Base-by-base conservation (phyloP, 1,139 yeast genomes). In the Candida buenavistaensis region DNA sequence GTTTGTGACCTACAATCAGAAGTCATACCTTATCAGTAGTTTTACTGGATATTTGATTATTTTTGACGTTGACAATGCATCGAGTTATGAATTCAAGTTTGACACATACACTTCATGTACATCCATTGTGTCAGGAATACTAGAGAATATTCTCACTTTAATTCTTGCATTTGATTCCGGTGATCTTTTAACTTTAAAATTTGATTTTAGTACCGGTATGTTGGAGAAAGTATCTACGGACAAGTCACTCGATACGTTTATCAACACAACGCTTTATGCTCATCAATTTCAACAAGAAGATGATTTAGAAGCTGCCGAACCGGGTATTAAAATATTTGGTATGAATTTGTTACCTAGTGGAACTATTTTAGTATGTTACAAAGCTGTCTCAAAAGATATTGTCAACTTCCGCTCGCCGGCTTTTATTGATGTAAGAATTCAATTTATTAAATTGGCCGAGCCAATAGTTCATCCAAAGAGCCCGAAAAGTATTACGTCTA, bases 391-490 rank as follows among this genome's bases (percentile, higher is more conserved):
- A 1, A 59, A 54, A 29, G 54, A 62, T 37, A 52, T 53, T 3
- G 35, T 66, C 12, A 53, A 57, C 33, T 64, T 64, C 41, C 52
- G 55, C 16, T 60, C 60, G 12, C 41, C 52, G 13, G 62, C 67
- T 4, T 53, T 52, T 35, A 45, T 49, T 20, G 60, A 57, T 12
- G 51, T 52, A 20, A 46, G 48, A 21, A 38, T 66, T 13, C 61
- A 50, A 11, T 59, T 61, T 38, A 35, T 47, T 10, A 35, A 41
- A 28, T 34, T 47, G 7, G 34, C 32, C 3, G 28, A 26, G 4
- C 38, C 42, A 6, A 32, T 44, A 11, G 33, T 29, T 7, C 4
- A 5, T 14, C 8, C n/a, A 5, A 21, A 22, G 7, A 25, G 27
- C 8, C 14, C 23, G 3, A 10, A 11, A 10, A 25, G 30, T 6